Base-by-base conservation (phyloP, 2,329 filamentous ascomycete genomes). In the Colletotrichum sidae region DNA sequence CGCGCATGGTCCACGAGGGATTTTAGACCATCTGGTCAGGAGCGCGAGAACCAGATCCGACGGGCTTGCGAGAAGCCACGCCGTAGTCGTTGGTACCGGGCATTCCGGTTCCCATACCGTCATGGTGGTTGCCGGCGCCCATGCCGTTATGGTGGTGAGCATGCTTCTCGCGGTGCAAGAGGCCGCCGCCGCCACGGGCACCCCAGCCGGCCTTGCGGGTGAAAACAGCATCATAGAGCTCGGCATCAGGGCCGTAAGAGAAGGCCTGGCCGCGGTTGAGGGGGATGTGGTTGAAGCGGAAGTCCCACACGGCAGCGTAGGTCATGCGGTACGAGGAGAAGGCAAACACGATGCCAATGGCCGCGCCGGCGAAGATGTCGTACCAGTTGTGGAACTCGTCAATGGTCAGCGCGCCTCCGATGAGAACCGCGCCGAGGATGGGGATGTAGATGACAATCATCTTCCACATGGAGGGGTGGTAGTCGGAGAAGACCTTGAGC, bases 341-440 rank as follows among this genome's bases (percentile, higher is more conserved):
- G 0, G 90, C 90, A 77, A 91, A 86, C 65, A 86, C 73, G 2
- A 85, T 88, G 2, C 90, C 90, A 50, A 92, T 90, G 45, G 85
- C 72, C 0, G 84, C 89, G 6, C 90, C 90, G 0, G 87, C 88
- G 1, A 92, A 63, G n/a, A 91, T 80, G 60, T 93, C 90, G 67
- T 92, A 92, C 88, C 89, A 91, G 77, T 93, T 89, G 77, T 94
- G 91, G 73, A 83, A 92, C 73, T 92, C 87, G 69, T 93, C 88
- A 61, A 93, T 92, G 0, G 89, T 92, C 9, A 93, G 78, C 0
- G 89, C 86, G 6, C 90, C 90, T 1, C 85, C 90, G 47, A 93
- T 92, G 2, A 93, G 79, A 3, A 82, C 83, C 0, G 90, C 90
- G 3, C 87, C 89, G 0, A 93, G 85, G 3, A 93, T 77, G 0